Percentiles rank a stretch among this genome's conserved stretches.
Conservation (phyloP, 1,284 basidiomycete genomes). For the Apiotrichum montevideense region DNA sequence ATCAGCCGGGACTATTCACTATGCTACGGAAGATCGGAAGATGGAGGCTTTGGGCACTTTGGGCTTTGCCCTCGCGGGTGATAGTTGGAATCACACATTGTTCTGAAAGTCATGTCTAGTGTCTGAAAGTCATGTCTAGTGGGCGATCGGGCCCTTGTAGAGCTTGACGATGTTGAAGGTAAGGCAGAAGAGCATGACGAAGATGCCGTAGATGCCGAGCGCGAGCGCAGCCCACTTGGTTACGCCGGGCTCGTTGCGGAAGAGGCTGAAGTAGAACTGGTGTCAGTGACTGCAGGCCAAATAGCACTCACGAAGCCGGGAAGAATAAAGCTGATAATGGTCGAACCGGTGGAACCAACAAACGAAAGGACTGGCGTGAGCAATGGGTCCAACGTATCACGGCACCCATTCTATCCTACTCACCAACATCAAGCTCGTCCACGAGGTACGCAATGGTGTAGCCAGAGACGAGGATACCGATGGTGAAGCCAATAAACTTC, state of each 20-base stretch:
- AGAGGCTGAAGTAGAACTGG: slow-evolving; percentile 54
- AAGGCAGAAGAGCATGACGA: slow-evolving; percentile 77
- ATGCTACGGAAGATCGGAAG: no score
- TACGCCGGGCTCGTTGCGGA: slow-evolving; percentile 59
- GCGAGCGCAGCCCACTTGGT: slow-evolving; percentile 61
- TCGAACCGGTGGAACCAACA: slow-evolving; percentile 93
- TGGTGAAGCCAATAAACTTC: slow-evolving; percentile 71
- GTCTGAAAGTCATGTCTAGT: neutral
- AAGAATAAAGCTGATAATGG: slow-evolving; percentile 93
- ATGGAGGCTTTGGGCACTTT: no score
- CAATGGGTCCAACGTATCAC: neutral
- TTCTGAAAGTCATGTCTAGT: neutral
- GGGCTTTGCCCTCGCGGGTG: no score
- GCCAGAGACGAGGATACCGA: slow-evolving; percentile 61
- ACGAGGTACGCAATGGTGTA: slow-evolving; percentile 70
- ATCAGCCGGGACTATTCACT: no score
- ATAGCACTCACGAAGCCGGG: slow-evolving; percentile 55
- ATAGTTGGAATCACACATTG: no score
- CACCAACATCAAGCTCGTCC: slow-evolving; percentile 74
- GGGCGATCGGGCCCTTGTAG: neutral
- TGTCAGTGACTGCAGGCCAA: slow-evolving; percentile 58
- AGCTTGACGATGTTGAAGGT: slow-evolving; percentile 69
- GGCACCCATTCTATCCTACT: slow-evolving; percentile 31
- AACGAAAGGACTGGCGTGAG: slow-evolving; percentile 73
- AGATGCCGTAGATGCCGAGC: slow-evolving; percentile 68